phyloP scores from a whole-genome alignment of 2,329 filamentous ascomycete species.

The Raffaelea arxii region DNA sequence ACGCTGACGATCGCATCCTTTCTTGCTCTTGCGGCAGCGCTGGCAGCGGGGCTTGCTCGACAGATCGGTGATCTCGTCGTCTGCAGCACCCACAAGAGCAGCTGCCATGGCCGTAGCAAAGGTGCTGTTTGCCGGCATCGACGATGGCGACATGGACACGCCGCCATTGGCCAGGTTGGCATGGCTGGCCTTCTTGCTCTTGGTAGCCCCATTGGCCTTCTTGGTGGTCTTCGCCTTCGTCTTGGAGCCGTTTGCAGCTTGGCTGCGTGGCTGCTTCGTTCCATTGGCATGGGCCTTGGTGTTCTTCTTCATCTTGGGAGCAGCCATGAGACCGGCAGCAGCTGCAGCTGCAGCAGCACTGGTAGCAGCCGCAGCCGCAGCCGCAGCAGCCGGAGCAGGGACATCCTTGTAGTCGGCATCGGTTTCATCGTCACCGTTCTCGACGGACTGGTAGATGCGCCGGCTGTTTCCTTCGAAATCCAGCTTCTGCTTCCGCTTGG shows the following conservation, averaged over 20 bases:
- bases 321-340: conserved; percentile 21
- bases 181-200: conserved; percentile 29
- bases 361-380: neutral
- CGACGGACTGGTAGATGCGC: conserved; percentile 41
- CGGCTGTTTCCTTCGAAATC: conserved; percentile 32
- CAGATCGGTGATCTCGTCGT: conserved; percentile 85
- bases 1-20: conserved; percentile 93
- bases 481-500: conserved; percentile 48
- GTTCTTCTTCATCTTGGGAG: conserved; percentile 33
- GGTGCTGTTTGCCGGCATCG: conserved; percentile 47
- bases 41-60: conserved; percentile 96
- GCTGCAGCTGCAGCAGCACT: conserved; percentile 2
- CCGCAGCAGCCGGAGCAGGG: conserved; percentile 15
- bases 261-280: no score
- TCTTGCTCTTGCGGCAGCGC: conserved; percentile 98
- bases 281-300: conserved; percentile 17
- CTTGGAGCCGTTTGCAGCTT: conserved; percentile 26
- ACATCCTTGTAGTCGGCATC: conserved; percentile 43
- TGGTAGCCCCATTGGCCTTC: conserved; percentile 28
- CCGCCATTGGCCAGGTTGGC: conserved; percentile 31
- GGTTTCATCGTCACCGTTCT: conserved; percentile 40
- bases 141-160: conserved; percentile 50
- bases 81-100: conserved; percentile 36
- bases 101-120: neutral
- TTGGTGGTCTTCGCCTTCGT: conserved; percentile 23